These are phyloP conservation scores for Epichloe amarillans DNA, from an alignment of 2,329 filamentous ascomycete genomes.

Conservation along the genomic window DNA sequence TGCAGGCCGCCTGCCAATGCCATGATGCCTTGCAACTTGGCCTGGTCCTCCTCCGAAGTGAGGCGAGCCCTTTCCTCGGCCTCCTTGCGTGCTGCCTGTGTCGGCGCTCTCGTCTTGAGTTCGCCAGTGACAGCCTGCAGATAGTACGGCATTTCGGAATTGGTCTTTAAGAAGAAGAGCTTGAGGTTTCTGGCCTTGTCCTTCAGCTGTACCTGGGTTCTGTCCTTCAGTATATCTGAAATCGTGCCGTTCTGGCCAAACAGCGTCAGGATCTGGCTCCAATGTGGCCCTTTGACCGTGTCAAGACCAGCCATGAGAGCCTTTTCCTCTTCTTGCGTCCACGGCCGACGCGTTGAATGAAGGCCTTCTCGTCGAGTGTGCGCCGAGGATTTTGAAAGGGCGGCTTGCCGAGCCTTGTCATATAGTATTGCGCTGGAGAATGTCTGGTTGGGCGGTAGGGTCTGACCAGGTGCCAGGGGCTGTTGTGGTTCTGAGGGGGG, in stretches of 20 bases:
- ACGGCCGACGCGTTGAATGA: constrained; percentile 58
- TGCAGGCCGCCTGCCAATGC: constrained; percentile 39
- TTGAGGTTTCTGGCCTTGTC: constrained; percentile 87
- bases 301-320: constrained; percentile 81
- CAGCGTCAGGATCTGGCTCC: constrained; percentile 79
- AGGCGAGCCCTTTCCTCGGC: constrained; percentile 49
- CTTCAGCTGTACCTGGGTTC: constrained; percentile 84
- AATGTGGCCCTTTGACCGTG: constrained; percentile 79
- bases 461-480: constrained; percentile 19
- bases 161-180: constrained; percentile 82
- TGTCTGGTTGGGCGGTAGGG: constrained; percentile 42
- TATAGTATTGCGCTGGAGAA: constrained; percentile 42
- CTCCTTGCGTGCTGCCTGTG: constrained; percentile 55
- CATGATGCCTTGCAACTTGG: constrained; percentile 47
- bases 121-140: constrained; percentile 81
- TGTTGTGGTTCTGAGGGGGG: constrained; percentile 21
- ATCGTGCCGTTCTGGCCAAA: constrained; percentile 71
- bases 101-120: constrained; percentile 71
- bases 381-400: constrained; percentile 40
- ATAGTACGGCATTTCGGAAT: constrained; percentile 81
- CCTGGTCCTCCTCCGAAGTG: constrained; percentile 46
- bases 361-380: constrained; percentile 43
- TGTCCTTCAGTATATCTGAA: constrained; percentile 72
- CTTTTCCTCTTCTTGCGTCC: constrained; percentile 82
- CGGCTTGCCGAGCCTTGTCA: constrained; percentile 44